A percentile compares a stretch with the other conserved stretches of the same genome.
phyloP scores from a whole-genome alignment of 2,329 filamentous ascomycete species.

The Trichoderma koningii region DNA sequence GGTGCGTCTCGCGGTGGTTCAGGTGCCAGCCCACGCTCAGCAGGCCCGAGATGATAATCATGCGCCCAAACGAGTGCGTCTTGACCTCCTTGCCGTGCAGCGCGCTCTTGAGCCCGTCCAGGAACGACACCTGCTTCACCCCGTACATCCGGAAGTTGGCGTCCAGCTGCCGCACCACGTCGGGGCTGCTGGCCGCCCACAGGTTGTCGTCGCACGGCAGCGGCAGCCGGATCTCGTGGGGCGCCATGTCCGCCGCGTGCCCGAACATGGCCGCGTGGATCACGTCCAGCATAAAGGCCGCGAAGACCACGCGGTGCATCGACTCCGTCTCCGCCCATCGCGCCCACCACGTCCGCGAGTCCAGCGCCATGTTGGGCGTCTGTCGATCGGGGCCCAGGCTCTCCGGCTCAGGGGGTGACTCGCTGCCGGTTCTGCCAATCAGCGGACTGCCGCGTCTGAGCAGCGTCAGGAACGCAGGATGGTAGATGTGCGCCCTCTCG shows the following conservation, averaged over 20 bases:
- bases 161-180: constrained; percentile 76
- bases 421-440: constrained; percentile 75
- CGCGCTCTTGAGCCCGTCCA: constrained; percentile 81
- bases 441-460: constrained; percentile 85
- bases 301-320: constrained; percentile 83
- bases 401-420: constrained; percentile 67
- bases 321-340: constrained; percentile 89
- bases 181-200: constrained; percentile 79
- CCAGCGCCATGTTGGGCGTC: constrained; percentile 37
- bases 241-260: constrained; percentile 85
- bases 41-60: constrained; percentile 86
- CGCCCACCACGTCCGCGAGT: constrained; percentile 67
- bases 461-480: constrained; percentile 79
- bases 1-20: constrained; percentile 81
- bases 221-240: constrained; percentile 83
- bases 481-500: constrained; percentile 87
- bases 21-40: constrained; percentile 93
- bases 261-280: constrained; percentile 92
- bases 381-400: constrained; percentile 43
- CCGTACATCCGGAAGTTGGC: constrained; percentile 75
- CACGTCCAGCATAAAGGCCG: constrained; percentile 85
- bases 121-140: constrained; percentile 75
- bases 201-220: constrained; percentile 84
- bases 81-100: constrained; percentile 78
- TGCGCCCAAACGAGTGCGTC: constrained; percentile 85